Conservation (phyloP, 768 basidiomycete genomes). For the Podaxis sp. region DNA sequence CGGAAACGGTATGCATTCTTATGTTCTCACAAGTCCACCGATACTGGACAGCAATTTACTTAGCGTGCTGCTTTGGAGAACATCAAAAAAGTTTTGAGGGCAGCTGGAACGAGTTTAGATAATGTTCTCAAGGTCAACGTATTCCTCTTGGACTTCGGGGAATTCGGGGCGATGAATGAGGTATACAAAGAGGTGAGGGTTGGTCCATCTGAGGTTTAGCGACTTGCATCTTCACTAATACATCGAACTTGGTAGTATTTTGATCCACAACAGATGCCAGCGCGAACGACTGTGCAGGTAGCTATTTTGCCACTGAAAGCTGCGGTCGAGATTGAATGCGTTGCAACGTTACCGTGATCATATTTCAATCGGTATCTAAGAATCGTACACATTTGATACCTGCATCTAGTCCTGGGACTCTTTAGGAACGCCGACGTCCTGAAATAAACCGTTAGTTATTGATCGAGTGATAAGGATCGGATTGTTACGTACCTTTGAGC, state of each 20-base stretch:
- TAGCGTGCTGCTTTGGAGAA: slow-evolving; percentile 20
- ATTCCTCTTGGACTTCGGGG: slow-evolving; percentile 14
- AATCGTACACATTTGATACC: not conserved
- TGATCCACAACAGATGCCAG: slow-evolving; percentile 14
- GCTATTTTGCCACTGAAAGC: slow-evolving; percentile 18
- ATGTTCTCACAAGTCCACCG: not conserved
- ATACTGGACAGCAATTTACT: not conserved
- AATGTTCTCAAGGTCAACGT: slow-evolving; percentile 19
- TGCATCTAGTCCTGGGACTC: not conserved
- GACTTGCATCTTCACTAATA: not conserved
- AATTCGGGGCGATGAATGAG: slow-evolving; percentile 19
- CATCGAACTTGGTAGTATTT: slow-evolving; percentile 16
- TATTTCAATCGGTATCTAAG: not conserved
- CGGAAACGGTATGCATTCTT: slow-evolving; percentile 15
- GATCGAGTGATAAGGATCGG: not conserved
- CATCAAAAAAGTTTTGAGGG: slow-evolving; percentile 18
- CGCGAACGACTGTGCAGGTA: slow-evolving; percentile 19
- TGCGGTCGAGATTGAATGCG: slow-evolving; percentile 19
- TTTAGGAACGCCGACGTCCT: not conserved
- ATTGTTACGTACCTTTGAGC: slow-evolving; percentile 29
- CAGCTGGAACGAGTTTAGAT: slow-evolving; percentile 17
- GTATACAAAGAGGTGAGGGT: slow-evolving; percentile 16
- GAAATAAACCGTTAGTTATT: not conserved
- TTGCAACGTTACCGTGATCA: slow-evolving; percentile 8
- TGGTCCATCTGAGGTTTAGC: not conserved